These are phyloP conservation scores for Claviceps arundinis DNA, from an alignment of 2,329 filamentous ascomycete genomes.

Conservation along the genomic window DNA sequence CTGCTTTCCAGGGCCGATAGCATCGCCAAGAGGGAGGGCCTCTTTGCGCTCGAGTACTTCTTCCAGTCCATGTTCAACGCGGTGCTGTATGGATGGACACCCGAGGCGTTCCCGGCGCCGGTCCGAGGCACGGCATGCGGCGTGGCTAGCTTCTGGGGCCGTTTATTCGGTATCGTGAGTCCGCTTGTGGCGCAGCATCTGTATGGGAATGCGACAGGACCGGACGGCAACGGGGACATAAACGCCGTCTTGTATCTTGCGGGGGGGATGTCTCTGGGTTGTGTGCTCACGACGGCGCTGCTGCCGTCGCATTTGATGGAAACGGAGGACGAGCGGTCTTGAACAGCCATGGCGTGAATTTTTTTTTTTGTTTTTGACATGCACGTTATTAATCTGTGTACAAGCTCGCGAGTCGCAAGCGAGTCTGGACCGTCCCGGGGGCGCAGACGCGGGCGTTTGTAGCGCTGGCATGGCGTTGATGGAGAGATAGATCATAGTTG, in stretches of 20 bases:
- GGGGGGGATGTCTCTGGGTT: slow-evolving; percentile 38
- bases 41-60: slow-evolving; percentile 31
- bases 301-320: slow-evolving; percentile 28
- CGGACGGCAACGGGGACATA: slow-evolving; percentile 21
- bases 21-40: slow-evolving; percentile 22
- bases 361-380: not conserved
- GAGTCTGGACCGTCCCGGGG: no score
- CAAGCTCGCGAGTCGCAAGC: not conserved
- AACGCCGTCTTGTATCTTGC: slow-evolving; percentile 43
- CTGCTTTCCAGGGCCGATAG: slow-evolving; percentile 29
- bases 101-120: slow-evolving; percentile 43
- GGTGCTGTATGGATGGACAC: slow-evolving; percentile 33
- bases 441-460: no score
- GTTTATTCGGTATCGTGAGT: slow-evolving; percentile 43
- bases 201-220: slow-evolving; percentile 15
- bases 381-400: not conserved
- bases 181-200: slow-evolving; percentile 38
- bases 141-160: slow-evolving; percentile 44
- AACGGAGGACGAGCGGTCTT: slow-evolving; percentile 17
- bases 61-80: slow-evolving; percentile 27
- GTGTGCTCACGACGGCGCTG: slow-evolving; percentile 35
- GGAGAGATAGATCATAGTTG: no score
- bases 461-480: no score
- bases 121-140: slow-evolving; percentile 43
- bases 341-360: not conserved